Conservation (phyloP, 2,329 filamentous ascomycete genomes). For the Metarhizium humberi region DNA sequence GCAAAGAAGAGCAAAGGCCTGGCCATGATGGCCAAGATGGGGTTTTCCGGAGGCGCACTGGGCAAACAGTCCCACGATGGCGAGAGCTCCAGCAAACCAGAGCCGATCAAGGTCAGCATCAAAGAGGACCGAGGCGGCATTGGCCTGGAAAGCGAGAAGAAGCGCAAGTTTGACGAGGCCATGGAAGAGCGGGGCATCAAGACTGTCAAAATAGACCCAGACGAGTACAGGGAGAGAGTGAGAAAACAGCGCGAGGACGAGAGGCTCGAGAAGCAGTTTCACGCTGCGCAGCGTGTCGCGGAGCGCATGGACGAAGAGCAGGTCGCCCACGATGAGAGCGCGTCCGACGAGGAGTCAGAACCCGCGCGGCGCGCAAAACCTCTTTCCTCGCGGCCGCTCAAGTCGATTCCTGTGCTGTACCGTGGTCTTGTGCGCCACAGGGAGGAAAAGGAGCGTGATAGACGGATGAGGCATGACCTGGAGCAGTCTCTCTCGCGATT, state of each 20-base stretch:
- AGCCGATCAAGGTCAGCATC: slow-evolving; percentile 67
- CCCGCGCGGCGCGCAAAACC: slow-evolving; percentile 28
- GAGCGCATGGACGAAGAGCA: slow-evolving; percentile 62
- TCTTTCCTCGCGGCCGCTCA: slow-evolving; percentile 31
- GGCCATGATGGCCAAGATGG: slow-evolving; percentile 95
- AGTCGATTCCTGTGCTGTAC: slow-evolving; percentile 69
- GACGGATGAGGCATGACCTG: slow-evolving; percentile 54
- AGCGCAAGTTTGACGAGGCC: slow-evolving; percentile 62
- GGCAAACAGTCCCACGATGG: slow-evolving; percentile 48
- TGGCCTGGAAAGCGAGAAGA: slow-evolving; percentile 74
- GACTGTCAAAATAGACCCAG: slow-evolving; percentile 52
- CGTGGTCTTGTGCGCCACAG: slow-evolving; percentile 63
- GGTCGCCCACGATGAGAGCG: slow-evolving; percentile 11
- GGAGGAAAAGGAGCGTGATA: slow-evolving; percentile 60
- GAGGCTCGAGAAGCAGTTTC: slow-evolving; percentile 58
- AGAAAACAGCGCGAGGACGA: slow-evolving; percentile 60
- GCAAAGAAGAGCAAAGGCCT: slow-evolving; percentile 72
- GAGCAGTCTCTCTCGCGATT: slow-evolving; percentile 54
- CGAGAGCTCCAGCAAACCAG: slow-evolving; percentile 30
- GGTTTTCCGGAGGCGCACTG: slow-evolving; percentile 71
- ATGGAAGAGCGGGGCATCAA: slow-evolving; percentile 49
- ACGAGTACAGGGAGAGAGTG: slow-evolving; percentile 65
- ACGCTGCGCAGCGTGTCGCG: slow-evolving; percentile 72
- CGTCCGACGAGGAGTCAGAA: slow-evolving; percentile 17
- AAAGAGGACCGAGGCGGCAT: slow-evolving; percentile 79